phyloP scores from a whole-genome alignment of 2,329 filamentous ascomycete genomes.

The Drechmeria coniospora region DNA sequence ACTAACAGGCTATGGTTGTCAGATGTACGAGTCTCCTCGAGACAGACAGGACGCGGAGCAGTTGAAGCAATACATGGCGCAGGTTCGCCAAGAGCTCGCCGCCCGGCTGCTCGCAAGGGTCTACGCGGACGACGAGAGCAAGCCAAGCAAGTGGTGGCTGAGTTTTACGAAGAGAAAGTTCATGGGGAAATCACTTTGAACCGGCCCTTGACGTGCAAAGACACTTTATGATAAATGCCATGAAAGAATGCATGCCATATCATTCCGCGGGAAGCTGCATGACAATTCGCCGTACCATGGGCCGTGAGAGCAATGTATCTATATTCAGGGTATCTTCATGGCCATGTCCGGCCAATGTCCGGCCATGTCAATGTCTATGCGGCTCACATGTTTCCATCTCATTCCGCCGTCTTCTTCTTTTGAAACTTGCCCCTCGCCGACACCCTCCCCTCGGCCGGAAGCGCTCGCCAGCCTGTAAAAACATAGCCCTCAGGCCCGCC shows the following conservation, averaged over 20 bases:
- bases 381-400: not conserved
- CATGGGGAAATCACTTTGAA: slow-evolving; percentile 82
- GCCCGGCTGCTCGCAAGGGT: slow-evolving; percentile 68
- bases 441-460: slow-evolving; percentile 65
- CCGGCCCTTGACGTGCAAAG: not conserved
- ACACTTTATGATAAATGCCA: too few relatives aligned
- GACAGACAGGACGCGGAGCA: slow-evolving; percentile 83
- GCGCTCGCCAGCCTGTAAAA: slow-evolving; percentile 67
- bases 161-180: slow-evolving; percentile 99
- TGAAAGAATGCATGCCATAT: not conserved
- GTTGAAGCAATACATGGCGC: slow-evolving; percentile 75
- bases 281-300: too few relatives aligned
- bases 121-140: slow-evolving; percentile 65
- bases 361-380: too few relatives aligned
- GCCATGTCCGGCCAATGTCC: too few relatives aligned
- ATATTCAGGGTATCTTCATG: slow-evolving; percentile 1
- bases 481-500: slow-evolving; percentile 86
- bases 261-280: too few relatives aligned
- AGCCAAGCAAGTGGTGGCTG: slow-evolving; percentile 81
- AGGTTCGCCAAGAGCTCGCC: slow-evolving; percentile 87
- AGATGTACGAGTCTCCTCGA: slow-evolving; percentile 78
- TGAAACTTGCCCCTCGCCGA: slow-evolving; percentile 71
- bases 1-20: too few relatives aligned
- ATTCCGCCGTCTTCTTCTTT: slow-evolving; percentile 33
- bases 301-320: too few relatives aligned